Base-by-base conservation (phyloP, 2,329 filamentous ascomycete species). In the Ophiocordyceps sinensis region DNA sequence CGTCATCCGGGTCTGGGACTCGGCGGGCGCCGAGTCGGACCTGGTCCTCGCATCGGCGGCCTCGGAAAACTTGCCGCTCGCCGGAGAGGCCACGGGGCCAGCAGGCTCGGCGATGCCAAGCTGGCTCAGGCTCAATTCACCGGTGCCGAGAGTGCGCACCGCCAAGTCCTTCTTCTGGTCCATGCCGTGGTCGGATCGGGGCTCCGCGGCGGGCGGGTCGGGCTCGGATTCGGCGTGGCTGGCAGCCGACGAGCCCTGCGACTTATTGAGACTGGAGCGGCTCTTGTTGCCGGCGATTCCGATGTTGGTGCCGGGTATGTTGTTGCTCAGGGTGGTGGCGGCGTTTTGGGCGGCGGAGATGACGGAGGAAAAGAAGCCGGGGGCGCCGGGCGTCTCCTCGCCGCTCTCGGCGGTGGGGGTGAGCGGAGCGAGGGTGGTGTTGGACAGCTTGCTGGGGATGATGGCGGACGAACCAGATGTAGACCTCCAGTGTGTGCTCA, bases 291-390 rank as follows among this genome's bases (percentile, higher is more conserved):
- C 57, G n/a, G 65, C 64, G n/a, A 73, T 72, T 8, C 67, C 63
- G 40, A 76, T 68, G 28, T 69, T 68, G 4, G 71, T 73, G 56
- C 78, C 88, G 38, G 77, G 75, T 37, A 95, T 80, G 38, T 79
- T 85, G 47, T 74, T 85, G 50, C 73, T 85, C 5, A 88, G 59
- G 15, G 76, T 79, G 48, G 68, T 86, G 13, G 88, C 87, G 36
- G 89, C 89, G 71, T 82, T 95, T 60, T 96, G 89, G 15, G 91
- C 91, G 37, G 82, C 89, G 34, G 86, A 89, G 48, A 98, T 77
- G 55, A 98, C 84, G 23, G 85, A 88, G 5, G 86, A 94, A 62
- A 98, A 96, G 65, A 98, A 96, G 1, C 87, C 80, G 31, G 73
- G 67, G 41, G 75, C 71, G 28, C 73, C 76, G 53, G 56, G 53